Percentiles rank a stretch among this genome's conserved stretches.
Evolutionary conservation across 345 rosid genomes (phyloP).

Genomic region (Eucalyptus sp.): DNA sequence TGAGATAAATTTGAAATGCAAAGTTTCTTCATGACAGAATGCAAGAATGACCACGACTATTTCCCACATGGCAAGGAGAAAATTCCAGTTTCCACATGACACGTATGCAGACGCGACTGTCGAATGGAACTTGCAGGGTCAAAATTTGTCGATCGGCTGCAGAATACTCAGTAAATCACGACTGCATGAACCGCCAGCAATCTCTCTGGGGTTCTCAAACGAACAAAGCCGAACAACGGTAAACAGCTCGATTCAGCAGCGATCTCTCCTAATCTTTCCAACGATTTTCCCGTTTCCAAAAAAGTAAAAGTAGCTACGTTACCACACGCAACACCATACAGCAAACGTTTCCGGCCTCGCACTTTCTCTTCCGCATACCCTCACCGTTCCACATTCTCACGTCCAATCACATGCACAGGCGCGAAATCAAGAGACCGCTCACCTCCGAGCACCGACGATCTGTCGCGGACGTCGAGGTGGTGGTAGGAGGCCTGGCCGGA

Average conservation of each 20-base stretch:
- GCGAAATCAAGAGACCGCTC: neutral
- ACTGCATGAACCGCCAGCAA: neutral
- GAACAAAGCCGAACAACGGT: neutral
- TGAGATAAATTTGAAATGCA: neutral
- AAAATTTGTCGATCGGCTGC: neutral
- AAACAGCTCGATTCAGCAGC: neutral
- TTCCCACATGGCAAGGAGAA: neutral
- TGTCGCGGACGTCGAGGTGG: constrained; percentile 57
- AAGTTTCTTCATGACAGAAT: neutral
- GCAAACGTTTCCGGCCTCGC: neutral
- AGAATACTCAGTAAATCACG: neutral
- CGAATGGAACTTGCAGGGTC: neutral
- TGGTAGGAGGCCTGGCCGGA: constrained; percentile 58
- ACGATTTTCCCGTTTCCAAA: neutral
- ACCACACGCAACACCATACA: neutral
- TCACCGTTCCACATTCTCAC: neutral
- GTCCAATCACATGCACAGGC: neutral
- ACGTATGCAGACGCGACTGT: rapidly evolving
- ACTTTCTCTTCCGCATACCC: neutral
- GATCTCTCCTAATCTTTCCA: neutral
- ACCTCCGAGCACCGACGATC: constrained; percentile 50
- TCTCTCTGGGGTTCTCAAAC: neutral
- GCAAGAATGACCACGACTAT: neutral
- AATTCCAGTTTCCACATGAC: neutral
- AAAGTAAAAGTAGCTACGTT: neutral